Evolutionary conservation across 2,329 filamentous ascomycete genomes (phyloP).

Genomic region (Fusarium caatingaense): DNA sequence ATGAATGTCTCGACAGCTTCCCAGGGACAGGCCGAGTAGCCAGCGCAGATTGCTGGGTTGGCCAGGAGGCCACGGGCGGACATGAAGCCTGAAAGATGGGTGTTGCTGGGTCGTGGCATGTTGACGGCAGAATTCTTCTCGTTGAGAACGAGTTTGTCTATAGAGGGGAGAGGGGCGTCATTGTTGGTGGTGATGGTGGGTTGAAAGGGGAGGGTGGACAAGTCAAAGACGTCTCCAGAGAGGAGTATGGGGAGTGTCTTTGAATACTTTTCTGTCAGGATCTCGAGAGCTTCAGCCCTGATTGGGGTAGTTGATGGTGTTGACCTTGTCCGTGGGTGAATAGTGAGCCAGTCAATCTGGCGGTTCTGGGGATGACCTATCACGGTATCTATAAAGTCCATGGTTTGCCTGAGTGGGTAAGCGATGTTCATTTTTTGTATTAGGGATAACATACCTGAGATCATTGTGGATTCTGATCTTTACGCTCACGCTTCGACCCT

Average conservation of each 20-base stretch:
- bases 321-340: slow-evolving; percentile 72
- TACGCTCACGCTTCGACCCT: slow-evolving; percentile 71
- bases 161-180: slow-evolving; percentile 35
- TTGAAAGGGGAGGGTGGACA: slow-evolving; percentile 61
- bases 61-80: slow-evolving; percentile 74
- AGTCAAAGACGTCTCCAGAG: slow-evolving; percentile 76
- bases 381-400: slow-evolving; percentile 72
- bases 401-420: slow-evolving; percentile 57
- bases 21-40: slow-evolving; percentile 68
- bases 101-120: slow-evolving; percentile 54
- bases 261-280: slow-evolving; percentile 64
- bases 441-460: slow-evolving; percentile 56
- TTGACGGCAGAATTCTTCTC: slow-evolving; percentile 16
- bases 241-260: slow-evolving; percentile 70
- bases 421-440: not conserved
- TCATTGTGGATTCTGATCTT: slow-evolving; percentile 78
- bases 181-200: slow-evolving; percentile 46
- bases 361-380: slow-evolving; percentile 63
- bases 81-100: slow-evolving; percentile 72
- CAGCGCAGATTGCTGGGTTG: slow-evolving; percentile 74
- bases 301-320: slow-evolving; percentile 73
- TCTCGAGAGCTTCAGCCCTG: slow-evolving; percentile 68
- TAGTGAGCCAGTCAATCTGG: slow-evolving; percentile 75
- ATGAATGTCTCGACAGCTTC: slow-evolving; percentile 72
- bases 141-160: slow-evolving; percentile 48